These are phyloP conservation scores for Protomyces macrosporus DNA, from an alignment of 1,139 yeast genomes.

Conservation along the genomic window DNA sequence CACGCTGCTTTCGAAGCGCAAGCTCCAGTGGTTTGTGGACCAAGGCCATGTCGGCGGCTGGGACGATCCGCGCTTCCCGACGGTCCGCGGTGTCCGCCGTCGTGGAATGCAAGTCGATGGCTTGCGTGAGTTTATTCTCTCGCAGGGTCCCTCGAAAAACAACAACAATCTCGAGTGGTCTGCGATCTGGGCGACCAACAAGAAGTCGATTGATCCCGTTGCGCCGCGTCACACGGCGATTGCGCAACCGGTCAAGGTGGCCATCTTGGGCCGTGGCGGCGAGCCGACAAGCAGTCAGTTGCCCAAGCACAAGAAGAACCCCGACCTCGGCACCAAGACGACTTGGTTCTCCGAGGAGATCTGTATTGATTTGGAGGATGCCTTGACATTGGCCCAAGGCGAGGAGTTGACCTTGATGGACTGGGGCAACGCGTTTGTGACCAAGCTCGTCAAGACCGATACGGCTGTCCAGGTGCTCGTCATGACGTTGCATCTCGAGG, in stretches of 20 bases:
- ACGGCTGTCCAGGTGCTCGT: constrained; percentile 59
- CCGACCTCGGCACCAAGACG: constrained; percentile 80
- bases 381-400: constrained; percentile 55
- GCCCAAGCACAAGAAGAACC: constrained; percentile 94
- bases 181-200: constrained; percentile 93
- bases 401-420: constrained; percentile 97
- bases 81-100: constrained; percentile 86
- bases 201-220: constrained; percentile 90
- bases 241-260: constrained; percentile 55
- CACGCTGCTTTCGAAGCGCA: constrained; percentile 90
- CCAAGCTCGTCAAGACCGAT: constrained; percentile 59
- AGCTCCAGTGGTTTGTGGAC: constrained; percentile 97
- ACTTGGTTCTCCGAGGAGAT: constrained; percentile 62
- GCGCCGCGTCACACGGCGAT: constrained; percentile 94
- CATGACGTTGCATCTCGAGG: constrained; percentile 83
- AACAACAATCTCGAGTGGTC: constrained; percentile 96
- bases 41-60: constrained; percentile 77
- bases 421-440: constrained; percentile 92
- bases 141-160: constrained; percentile 97
- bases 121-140: constrained; percentile 78
- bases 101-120: constrained; percentile 99
- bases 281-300: constrained; percentile 73
- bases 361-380: constrained; percentile 86
- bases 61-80: constrained; percentile 99
- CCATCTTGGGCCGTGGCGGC: constrained; percentile 37